Percentiles rank a stretch among this genome's conserved stretches.
These are phyloP conservation scores for Helianthus tuberosus DNA, from an alignment of 129 eudicot genomes.

Conservation along the genomic window DNA sequence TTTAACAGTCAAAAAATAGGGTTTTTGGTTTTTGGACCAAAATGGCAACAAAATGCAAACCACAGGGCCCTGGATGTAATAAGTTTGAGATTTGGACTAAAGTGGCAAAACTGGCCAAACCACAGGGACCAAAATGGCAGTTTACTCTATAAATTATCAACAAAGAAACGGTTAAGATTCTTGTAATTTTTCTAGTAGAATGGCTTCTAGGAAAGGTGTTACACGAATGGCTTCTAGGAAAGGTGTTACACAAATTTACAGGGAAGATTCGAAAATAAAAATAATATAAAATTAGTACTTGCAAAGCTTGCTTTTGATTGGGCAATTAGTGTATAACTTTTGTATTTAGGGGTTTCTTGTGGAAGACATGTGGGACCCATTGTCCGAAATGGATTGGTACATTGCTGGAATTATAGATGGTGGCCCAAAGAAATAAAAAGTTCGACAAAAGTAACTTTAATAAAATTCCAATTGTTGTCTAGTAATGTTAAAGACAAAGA, in stretches of 20 bases:
- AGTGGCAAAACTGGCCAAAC: too few species aligned
- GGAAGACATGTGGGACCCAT: conserved; percentile 34
- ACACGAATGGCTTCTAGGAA: not conserved
- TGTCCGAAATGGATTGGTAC: conserved; percentile 19
- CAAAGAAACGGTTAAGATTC: too few species aligned
- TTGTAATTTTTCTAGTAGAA: too few species aligned
- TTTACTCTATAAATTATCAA: too few species aligned
- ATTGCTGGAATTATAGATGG: conserved; percentile 17
- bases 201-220: too few species aligned
- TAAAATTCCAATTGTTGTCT: conserved; percentile 28
- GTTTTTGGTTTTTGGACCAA: too few species aligned
- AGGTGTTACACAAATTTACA: not conserved
- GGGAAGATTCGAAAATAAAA: not conserved
- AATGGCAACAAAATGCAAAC: too few species aligned
- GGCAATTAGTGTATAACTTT: conserved; percentile 10
- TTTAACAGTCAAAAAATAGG: too few species aligned
- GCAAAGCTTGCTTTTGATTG: conserved; percentile 14
- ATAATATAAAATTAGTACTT: not conserved
- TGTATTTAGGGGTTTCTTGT: conserved; percentile 16
- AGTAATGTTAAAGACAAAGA: conserved; percentile 32
- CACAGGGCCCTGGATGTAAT: too few species aligned
- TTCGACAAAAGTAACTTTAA: conserved; percentile 29
- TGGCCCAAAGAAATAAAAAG: conserved; percentile 19
- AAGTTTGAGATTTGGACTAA: too few species aligned
- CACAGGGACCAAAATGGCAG: too few species aligned